Evolutionary conservation across 306 rosid species (phyloP).

Genomic region (Cucurbita maxima): DNA sequence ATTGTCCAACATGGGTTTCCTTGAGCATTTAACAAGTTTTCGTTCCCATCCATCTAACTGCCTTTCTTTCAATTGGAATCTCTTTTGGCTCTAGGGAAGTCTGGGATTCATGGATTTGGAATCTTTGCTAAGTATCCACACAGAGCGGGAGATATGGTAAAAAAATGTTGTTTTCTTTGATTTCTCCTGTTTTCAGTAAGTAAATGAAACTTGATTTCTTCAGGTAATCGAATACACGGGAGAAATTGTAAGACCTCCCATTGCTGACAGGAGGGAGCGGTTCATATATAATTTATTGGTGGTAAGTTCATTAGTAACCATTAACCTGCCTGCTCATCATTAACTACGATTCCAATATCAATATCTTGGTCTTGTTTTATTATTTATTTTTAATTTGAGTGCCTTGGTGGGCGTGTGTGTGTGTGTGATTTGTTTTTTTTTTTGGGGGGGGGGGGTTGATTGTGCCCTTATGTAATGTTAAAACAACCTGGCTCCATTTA

Average conservation of each 20-base stretch:
- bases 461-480: too few species aligned
- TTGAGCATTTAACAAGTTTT: background rate
- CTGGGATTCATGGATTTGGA: constrained; percentile 98
- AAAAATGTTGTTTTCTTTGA: background rate
- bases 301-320: constrained; percentile 36
- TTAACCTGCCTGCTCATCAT: constrained; percentile 6
- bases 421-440: too few species aligned
- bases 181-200: background rate
- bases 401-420: too few species aligned
- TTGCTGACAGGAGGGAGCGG: constrained; percentile 94
- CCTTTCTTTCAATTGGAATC: background rate
- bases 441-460: too few species aligned
- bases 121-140: constrained; percentile 91
- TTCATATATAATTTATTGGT: constrained; percentile 92
- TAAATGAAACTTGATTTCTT: constrained; percentile 10
- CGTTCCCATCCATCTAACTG: background rate
- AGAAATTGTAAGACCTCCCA: constrained; percentile 88
- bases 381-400: too few species aligned
- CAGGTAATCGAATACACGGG: constrained; percentile 95
- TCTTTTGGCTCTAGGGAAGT: constrained; percentile 46
- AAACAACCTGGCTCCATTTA: background rate
- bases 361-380: background rate
- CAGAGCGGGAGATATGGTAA: constrained; percentile 99
- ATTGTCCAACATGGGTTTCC: background rate
- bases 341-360: background rate